A percentile compares a stretch with the other conserved stretches of the same genome.
Conservation (phyloP, 2,329 filamentous ascomycete species). For the Colletotrichum sp. region DNA sequence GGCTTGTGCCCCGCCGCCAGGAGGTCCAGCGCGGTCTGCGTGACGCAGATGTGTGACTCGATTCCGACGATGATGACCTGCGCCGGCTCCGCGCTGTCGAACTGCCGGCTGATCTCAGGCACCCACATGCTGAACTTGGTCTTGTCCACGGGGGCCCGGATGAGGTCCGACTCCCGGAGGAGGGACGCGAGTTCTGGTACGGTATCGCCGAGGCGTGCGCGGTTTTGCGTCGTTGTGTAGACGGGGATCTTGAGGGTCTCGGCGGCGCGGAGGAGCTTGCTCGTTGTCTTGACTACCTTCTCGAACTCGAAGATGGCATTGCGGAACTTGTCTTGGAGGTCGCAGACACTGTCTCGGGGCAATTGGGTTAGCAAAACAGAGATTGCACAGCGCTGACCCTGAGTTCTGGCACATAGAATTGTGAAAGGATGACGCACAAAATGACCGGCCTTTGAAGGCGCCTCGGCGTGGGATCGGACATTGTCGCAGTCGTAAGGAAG, state of each 20-base stretch:
- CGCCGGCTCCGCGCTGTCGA: constrained; percentile 33
- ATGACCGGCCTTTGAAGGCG: constrained; percentile 21
- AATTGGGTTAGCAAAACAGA: background rate
- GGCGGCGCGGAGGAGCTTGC: constrained; percentile 72
- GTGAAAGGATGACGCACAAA: constrained; percentile 7
- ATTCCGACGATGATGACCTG: constrained; percentile 86
- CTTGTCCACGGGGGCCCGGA: constrained; percentile 72
- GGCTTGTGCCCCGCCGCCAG: constrained; percentile 77
- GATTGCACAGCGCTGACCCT: background rate
- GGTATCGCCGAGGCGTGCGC: constrained; percentile 77
- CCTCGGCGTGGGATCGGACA: constrained; percentile 9
- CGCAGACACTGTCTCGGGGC: constrained; percentile 74
- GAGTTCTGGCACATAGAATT: background rate
- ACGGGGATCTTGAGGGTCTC: constrained; percentile 75
- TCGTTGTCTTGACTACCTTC: constrained; percentile 74
- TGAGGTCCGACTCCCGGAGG: constrained; percentile 47
- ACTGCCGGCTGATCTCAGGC: constrained; percentile 61
- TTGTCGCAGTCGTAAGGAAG: background rate
- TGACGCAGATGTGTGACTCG: constrained; percentile 92
- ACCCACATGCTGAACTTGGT: constrained; percentile 89
- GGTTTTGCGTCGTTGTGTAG: constrained; percentile 86
- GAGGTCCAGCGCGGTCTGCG: constrained; percentile 88
- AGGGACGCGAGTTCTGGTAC: constrained; percentile 71
- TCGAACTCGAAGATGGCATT: constrained; percentile 83
- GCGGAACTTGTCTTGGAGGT: constrained; percentile 93